Base-by-base conservation (phyloP, 2,329 filamentous ascomycete genomes). In the Penicillium sp. region DNA sequence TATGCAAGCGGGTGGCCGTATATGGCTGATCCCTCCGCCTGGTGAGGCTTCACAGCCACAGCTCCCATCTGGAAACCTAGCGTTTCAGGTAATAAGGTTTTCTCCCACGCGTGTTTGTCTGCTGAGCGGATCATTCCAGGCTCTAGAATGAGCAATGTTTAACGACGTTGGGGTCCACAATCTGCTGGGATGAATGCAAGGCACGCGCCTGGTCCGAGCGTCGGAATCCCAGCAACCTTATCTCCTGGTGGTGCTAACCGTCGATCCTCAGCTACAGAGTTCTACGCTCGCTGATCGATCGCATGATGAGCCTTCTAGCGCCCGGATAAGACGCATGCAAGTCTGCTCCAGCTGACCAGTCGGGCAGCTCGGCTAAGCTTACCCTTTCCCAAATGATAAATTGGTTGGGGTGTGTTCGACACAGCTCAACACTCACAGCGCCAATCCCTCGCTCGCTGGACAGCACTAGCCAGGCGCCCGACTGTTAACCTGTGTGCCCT, bases 41-140 rank as follows among this genome's bases (percentile, higher is more conserved):
- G 19, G 19, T 22, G 19, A 22, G 19, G 14, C 16, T n/a, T 45
- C 55, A 61, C 60, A 68, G 61, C 65, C 64, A 67, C 65, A 54
- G 16, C 58, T 40, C 65, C 66, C 65, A 66, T 68, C 68, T 68
- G 62, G 64, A 35, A 58, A 13, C 13, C 55, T 53, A 38, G 43
- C 55, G 65, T 68, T 68, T 67, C 65, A 67, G 60, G 59, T 57
- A 54, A 53, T 62, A 64, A 65, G 55, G 55, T 67, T 68, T 63
- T 60, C 56, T 65, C 52, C 65, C 56, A 66, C 59, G 54, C 64
- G 59, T 56, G 26, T 13, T 55, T 49, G 33, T 40, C 28, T 26
- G 13, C 28, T 25, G 53, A 38, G 26, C 16, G 37, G 57, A 22
- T 64, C 64, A 68, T 66, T 61, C 64, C 64, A 59, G 53, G 52